A percentile compares a stretch with the other conserved stretches of the same genome.
phyloP scores from a whole-genome alignment of 441 rosid genomes.

The Capsella rubella region DNA sequence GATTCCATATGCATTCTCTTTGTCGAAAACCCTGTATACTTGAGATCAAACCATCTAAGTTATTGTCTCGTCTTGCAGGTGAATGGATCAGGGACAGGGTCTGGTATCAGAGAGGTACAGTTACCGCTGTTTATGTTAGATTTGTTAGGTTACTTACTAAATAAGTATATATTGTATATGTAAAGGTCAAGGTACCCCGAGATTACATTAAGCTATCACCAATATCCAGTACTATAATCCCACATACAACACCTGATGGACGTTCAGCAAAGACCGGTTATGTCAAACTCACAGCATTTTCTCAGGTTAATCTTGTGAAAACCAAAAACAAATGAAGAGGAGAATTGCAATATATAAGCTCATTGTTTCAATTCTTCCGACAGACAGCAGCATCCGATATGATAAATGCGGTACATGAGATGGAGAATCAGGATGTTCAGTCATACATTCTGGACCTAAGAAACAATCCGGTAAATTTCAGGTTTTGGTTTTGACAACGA shows the following conservation, averaged over 20 bases:
- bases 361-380: slow-evolving; percentile 18
- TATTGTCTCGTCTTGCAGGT: slow-evolving; percentile 50
- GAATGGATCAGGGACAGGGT: slow-evolving; percentile 46
- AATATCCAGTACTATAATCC: slow-evolving; percentile 78
- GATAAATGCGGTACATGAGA: slow-evolving; percentile 68
- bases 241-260: slow-evolving; percentile 77
- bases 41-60: not conserved
- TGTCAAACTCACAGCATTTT: slow-evolving; percentile 76
- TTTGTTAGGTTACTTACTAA: not conserved
- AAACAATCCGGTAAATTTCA: slow-evolving; percentile 73
- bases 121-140: not conserved
- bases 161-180: slow-evolving; percentile 31
- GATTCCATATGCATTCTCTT: not conserved
- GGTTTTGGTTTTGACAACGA: slow-evolving; percentile 1
- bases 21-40: not conserved
- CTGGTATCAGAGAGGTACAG: slow-evolving; percentile 65
- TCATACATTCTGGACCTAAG: slow-evolving; percentile 87
- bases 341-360: not conserved
- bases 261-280: slow-evolving; percentile 75
- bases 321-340: not conserved
- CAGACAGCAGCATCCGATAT: slow-evolving; percentile 88
- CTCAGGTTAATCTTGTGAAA: slow-evolving; percentile 59
- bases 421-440: slow-evolving; percentile 79
- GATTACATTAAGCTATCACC: slow-evolving; percentile 83
- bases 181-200: slow-evolving; percentile 75